Evolutionary conservation across 306 rosid genomes (phyloP).

Genomic region (Castanea sativa): DNA sequence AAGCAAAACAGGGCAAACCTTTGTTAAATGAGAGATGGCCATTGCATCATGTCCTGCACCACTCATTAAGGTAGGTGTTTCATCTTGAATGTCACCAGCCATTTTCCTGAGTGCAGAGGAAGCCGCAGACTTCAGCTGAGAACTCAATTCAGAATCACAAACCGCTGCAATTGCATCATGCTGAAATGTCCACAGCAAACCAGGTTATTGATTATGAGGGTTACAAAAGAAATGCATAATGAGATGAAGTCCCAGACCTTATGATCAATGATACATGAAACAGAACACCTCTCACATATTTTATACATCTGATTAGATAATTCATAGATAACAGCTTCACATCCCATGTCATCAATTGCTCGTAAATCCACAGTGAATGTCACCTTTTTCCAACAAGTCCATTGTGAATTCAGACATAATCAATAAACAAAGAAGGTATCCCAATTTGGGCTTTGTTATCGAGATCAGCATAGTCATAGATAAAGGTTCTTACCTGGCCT

Average conservation of each 20-base stretch:
- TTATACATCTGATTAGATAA: no score
- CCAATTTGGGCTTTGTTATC: conserved; percentile 14
- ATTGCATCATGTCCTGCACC: conserved; percentile 98
- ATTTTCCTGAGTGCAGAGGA: conserved; percentile 60
- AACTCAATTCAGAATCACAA: conserved; percentile 72
- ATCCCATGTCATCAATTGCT: no score
- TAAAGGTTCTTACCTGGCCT: conserved; percentile 80
- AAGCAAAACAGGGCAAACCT: conserved; percentile 41
- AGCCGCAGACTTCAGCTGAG: conserved; percentile 71
- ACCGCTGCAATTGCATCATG: conserved; percentile 90
- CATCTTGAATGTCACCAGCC: conserved; percentile 65
- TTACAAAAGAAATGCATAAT: neutral
- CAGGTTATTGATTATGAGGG: neutral
- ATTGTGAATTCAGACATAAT: conserved; percentile 1
- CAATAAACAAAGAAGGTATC: conserved; percentile 10
- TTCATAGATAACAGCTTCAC: no score
- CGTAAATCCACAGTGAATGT: no score
- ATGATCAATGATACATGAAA: conserved; percentile 76
- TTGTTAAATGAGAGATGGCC: conserved; percentile 89
- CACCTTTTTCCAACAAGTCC: conserved; percentile 51
- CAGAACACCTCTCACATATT: no score
- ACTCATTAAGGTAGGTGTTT: conserved; percentile 79
- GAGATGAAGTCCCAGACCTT: conserved; percentile 49
- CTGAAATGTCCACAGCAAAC: conserved; percentile 34
- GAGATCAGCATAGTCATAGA: conserved; percentile 18